These are phyloP conservation scores for Rhodotorula sp. DNA, from an alignment of 1,284 basidiomycete species.

Conservation along the genomic window DNA sequence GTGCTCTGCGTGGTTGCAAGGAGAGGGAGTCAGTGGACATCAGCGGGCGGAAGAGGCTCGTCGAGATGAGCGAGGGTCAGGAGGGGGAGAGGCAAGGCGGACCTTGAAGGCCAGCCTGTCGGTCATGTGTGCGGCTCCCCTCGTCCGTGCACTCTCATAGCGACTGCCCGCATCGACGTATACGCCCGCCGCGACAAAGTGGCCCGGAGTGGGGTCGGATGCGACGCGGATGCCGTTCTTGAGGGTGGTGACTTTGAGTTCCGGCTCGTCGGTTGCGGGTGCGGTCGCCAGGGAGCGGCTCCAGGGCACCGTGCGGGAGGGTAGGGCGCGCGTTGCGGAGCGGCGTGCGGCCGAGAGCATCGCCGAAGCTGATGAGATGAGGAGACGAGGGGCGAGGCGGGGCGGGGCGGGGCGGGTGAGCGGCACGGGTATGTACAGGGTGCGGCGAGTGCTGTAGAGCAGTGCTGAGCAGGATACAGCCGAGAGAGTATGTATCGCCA, in stretches of 20 bases:
- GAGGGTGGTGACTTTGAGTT: conserved; percentile 68
- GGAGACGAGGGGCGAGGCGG: neutral
- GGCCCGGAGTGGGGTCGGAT: conserved; percentile 85
- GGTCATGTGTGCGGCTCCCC: conserved; percentile 86
- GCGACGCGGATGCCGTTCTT: conserved; percentile 91
- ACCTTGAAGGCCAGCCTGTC: conserved; percentile 98
- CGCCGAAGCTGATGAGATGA: neutral
- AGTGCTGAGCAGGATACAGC: neutral
- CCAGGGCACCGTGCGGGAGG: neutral
- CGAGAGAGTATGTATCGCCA: no score
- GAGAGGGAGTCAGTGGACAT: neutral
- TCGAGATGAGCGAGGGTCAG: neutral
- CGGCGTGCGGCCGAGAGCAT: conserved; percentile 6
- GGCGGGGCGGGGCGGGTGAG: neutral
- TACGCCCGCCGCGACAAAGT: conserved; percentile 91
- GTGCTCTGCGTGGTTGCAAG: conserved; percentile 53
- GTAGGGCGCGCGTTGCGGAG: neutral
- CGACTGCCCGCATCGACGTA: conserved; percentile 92
- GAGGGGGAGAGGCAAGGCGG: conserved; percentile 36
- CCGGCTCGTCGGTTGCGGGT: conserved; percentile 18
- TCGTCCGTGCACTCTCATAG: conserved; percentile 76
- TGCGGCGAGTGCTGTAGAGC: no score
- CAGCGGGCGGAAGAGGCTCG: no score
- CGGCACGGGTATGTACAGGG: neutral
- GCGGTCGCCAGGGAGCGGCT: neutral